Conservation (phyloP, 495 filamentous ascomycete genomes). For the Penicillium parvum region DNA sequence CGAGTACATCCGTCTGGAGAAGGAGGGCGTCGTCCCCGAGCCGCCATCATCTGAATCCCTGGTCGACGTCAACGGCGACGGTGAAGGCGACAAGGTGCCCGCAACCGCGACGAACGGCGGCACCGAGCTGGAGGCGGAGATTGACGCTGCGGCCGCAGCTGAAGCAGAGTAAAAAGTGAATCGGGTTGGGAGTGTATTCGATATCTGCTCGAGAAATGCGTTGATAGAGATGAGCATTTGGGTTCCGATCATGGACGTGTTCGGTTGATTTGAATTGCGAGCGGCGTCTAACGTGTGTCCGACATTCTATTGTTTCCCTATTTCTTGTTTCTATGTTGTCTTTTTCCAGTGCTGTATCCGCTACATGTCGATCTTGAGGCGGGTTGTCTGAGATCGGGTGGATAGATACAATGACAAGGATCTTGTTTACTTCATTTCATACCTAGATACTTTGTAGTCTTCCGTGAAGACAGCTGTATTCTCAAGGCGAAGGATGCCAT, state of each 20-base stretch:
- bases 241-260: slow-evolving; percentile 17
- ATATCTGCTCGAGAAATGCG: slow-evolving; percentile 16
- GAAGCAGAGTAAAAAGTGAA: slow-evolving; percentile 23
- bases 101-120: slow-evolving; percentile 32
- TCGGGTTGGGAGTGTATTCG: slow-evolving; percentile 14
- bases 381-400: slow-evolving; percentile 8
- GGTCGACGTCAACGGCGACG: slow-evolving; percentile 45
- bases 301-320: slow-evolving; percentile 13
- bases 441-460: background rate
- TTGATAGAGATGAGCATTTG: slow-evolving; percentile 29
- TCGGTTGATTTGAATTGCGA: slow-evolving; percentile 26
- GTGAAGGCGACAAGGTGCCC: slow-evolving; percentile 27
- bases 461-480: no score
- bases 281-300: slow-evolving; percentile 35
- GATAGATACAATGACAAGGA: slow-evolving; percentile 24
- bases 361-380: slow-evolving; percentile 7
- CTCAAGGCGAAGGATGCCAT: no score
- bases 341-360: slow-evolving; percentile 12
- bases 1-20: slow-evolving; percentile 78
- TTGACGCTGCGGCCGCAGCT: slow-evolving; percentile 4
- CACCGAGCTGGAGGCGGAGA: slow-evolving; percentile 27
- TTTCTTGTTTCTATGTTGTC: slow-evolving; percentile 3
- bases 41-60: slow-evolving; percentile 42
- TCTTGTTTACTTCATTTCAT: background rate
- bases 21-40: slow-evolving; percentile 50